phyloP scores from a whole-genome alignment of 441 rosid genomes.

The Sinapis alba region DNA sequence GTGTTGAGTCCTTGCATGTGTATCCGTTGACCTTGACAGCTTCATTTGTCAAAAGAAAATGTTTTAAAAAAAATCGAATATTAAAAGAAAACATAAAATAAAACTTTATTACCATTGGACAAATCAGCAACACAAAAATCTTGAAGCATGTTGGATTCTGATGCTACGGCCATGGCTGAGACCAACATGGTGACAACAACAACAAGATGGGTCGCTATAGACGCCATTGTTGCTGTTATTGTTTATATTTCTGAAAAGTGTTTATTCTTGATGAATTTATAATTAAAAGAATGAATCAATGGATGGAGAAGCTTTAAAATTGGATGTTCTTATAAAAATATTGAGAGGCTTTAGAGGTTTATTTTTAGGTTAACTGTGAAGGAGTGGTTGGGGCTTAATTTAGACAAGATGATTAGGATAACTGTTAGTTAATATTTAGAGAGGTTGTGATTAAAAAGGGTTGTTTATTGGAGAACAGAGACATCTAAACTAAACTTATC shows the following conservation, averaged over 20 bases:
- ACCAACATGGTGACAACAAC: slow-evolving; percentile 33
- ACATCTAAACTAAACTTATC: slow-evolving; percentile 4
- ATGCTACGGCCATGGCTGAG: slow-evolving; percentile 16
- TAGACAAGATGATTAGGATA: neutral
- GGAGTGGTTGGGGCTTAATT: slow-evolving; percentile 7
- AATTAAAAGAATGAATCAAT: neutral
- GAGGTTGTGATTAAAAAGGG: neutral
- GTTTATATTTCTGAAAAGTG: slow-evolving; percentile 1
- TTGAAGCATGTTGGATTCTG: slow-evolving; percentile 37
- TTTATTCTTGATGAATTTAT: slow-evolving; percentile 18
- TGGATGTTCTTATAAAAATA: slow-evolving; percentile 4
- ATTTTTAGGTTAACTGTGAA: slow-evolving; percentile 23
- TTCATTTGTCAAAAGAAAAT: slow-evolving; percentile 23
- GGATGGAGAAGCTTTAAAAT: neutral
- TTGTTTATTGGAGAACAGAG: neutral
- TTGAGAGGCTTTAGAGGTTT: neutral
- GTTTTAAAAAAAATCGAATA: neutral
- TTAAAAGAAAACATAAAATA: neutral
- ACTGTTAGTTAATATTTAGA: neutral
- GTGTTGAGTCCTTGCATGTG: slow-evolving; percentile 59
- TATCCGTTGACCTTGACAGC: slow-evolving; percentile 68
- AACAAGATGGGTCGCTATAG: slow-evolving; percentile 16
- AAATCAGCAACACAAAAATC: slow-evolving; percentile 46
- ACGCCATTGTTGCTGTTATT: slow-evolving; percentile 34
- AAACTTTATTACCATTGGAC: slow-evolving; percentile 26